Percentiles rank a stretch among this genome's conserved stretches.
These are phyloP conservation scores for Guillardia theta DNA, from an alignment of 78 protist species.

Conservation along the genomic window DNA sequence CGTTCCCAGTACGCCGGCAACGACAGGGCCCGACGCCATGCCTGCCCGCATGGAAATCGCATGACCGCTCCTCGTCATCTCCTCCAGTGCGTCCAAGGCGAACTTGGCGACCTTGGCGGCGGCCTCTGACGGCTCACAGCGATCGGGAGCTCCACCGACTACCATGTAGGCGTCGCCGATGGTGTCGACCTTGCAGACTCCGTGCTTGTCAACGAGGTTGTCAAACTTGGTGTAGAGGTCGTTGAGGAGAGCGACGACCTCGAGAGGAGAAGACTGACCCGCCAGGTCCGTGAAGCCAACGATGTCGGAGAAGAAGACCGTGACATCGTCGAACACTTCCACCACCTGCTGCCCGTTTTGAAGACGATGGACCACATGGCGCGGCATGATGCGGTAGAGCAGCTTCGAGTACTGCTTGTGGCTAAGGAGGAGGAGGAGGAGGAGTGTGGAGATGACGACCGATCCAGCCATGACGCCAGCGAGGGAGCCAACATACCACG, in stretches of 20 bases:
- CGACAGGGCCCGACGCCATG: conserved; percentile 21
- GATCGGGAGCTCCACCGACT: background rate
- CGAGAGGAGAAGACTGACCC: background rate
- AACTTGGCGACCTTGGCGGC: background rate
- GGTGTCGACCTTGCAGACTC: conserved; percentile 42
- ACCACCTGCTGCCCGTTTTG: background rate
- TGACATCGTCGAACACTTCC: background rate
- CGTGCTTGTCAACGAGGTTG: background rate
- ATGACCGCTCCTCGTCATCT: background rate
- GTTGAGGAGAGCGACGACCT: conserved; percentile 17
- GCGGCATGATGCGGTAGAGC: background rate
- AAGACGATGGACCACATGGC: background rate
- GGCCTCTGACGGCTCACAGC: background rate
- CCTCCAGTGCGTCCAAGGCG: background rate
- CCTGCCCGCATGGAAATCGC: background rate
- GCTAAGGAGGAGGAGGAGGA: background rate
- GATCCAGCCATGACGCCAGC: background rate
- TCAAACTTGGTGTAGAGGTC: conserved; percentile 13
- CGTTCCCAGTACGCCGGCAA: conserved; percentile 27
- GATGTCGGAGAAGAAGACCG: conserved; percentile 15
- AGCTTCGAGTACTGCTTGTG: background rate
- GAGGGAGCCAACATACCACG: background rate
- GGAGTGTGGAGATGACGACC: background rate
- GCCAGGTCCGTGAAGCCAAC: background rate
- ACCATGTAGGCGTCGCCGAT: conserved; percentile 41